Evolutionary conservation across 495 filamentous ascomycete genomes (phyloP).

Genomic region (Aspergillus bertholletiae): DNA sequence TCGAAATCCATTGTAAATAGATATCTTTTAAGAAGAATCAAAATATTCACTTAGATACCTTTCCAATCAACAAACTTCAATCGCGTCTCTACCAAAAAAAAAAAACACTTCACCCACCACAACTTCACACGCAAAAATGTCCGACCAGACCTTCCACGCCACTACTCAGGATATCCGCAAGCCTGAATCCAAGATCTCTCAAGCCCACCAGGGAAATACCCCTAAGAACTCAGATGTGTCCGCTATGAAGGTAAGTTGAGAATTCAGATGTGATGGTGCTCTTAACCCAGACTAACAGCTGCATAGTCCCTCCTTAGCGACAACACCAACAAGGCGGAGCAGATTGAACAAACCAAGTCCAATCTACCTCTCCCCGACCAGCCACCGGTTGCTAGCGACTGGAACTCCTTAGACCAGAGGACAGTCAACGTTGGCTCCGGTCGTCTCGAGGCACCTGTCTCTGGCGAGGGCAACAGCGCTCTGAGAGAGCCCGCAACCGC

Average conservation of each 20-base stretch:
- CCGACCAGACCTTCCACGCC: constrained; percentile 47
- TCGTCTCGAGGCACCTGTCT: constrained; percentile 47
- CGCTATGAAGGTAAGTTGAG: constrained; percentile 36
- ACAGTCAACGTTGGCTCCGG: constrained; percentile 68
- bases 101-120: not conserved
- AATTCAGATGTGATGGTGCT: not conserved
- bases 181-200: constrained; percentile 42
- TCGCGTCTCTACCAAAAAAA: not conserved
- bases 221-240: constrained; percentile 48
- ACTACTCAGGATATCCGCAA: constrained; percentile 52
- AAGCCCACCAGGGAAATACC: constrained; percentile 34
- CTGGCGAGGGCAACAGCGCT: constrained; percentile 50
- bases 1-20: too few relatives aligned
- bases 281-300: constrained; percentile 1
- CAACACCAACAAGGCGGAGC: constrained; percentile 52
- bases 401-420: constrained; percentile 64
- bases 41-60: too few relatives aligned
- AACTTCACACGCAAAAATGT: constrained; percentile 33
- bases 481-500: constrained; percentile 62
- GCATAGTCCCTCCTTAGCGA: constrained; percentile 46
- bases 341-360: constrained; percentile 61
- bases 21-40: too few relatives aligned
- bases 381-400: constrained; percentile 70
- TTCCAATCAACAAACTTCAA: too few relatives aligned
- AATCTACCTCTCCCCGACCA: constrained; percentile 79